Conservation (phyloP, 108 stramenopile species). For the Stephanodiscus minutulus region DNA sequence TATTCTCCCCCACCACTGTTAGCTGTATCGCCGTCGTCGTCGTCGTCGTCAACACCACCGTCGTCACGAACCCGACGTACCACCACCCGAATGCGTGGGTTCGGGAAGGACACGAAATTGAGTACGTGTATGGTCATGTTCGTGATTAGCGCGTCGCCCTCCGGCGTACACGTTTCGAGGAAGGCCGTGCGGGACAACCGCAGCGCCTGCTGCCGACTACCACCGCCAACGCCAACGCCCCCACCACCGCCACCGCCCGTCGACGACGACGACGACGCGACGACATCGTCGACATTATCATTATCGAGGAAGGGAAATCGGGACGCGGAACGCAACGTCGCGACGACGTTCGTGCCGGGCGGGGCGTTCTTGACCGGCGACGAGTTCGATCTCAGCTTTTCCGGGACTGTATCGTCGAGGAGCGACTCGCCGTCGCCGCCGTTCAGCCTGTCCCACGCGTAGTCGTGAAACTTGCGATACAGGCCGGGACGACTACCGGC, state of each 20-base stretch:
- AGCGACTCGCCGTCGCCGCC: neutral
- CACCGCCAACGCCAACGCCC: neutral
- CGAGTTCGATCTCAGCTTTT: constrained; percentile 37
- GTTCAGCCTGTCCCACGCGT: constrained; percentile 49
- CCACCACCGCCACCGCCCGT: too few species aligned
- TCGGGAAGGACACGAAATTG: constrained; percentile 76
- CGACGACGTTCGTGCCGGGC: constrained; percentile 28
- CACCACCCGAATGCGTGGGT: constrained; percentile 34
- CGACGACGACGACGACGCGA: neutral
- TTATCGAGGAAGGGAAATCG: constrained; percentile 5
- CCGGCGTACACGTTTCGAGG: constrained; percentile 60
- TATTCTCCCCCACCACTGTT: neutral
- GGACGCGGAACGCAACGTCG: constrained; percentile 33
- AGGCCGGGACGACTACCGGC: neutral
- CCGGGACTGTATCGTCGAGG: constrained; percentile 22
- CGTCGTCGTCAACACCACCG: neutral
- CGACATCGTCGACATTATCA: neutral
- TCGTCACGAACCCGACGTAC: constrained; percentile 4
- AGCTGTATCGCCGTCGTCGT: too few species aligned
- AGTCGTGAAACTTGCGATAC: constrained; percentile 61
- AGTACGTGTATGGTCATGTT: constrained; percentile 73
- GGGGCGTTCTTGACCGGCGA: constrained; percentile 52
- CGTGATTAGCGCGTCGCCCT: constrained; percentile 22
- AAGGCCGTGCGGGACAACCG: constrained; percentile 63
- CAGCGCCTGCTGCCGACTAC: constrained; percentile 8